Base-by-base conservation (phyloP, 352 stramenopile species). In the Elongisporangium senticosum region DNA sequence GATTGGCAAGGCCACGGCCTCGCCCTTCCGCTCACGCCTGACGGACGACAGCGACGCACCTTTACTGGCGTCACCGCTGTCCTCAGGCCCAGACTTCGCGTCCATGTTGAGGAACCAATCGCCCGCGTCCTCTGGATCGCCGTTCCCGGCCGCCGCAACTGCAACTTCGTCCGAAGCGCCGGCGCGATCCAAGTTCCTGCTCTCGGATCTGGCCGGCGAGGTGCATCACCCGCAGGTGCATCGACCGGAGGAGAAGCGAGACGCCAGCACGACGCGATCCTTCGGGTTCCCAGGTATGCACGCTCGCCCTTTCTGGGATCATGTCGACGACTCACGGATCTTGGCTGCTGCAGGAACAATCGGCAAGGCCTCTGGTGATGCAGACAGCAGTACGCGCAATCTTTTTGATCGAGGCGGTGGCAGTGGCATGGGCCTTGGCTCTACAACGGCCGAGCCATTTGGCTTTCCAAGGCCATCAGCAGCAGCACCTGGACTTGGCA, bases 121-220 rank as follows among this genome's bases (percentile, higher is more conserved):
- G 33, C 33, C 33, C 11, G 33, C 28, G 10, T 8, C 28, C 10
- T 5, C 28, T 14, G 10, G 33, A 21, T 68, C 62, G 23, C 59
- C 65, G 7, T 79, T 76, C 63, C 37, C 62, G 2, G 57, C 62
- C 15, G 53, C 23, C 40, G 54, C 40, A 59, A 20, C 17, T 37
- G 37, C 64, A 33, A 4, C 50, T 15, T 59, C 58, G n/a, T 24
- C 26, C 23, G 26, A 24, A 15, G 63, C 71, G 15, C 53, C 65
- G 3, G 57, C 54, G 28, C 55, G 62, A 5, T 67, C 50, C 37
- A 86, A 67, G 53, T 86, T 69, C 48, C 60, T 77, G 10, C 57
- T 86, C 37, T 84, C 77, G 26, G 75, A 89, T 66, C 71, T 89
- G 0, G 74, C 77, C 10, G 82, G 77, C 2, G 72, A 86, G 49